Conservation (phyloP, 805 yeast species). For the Ogataea pini region DNA sequence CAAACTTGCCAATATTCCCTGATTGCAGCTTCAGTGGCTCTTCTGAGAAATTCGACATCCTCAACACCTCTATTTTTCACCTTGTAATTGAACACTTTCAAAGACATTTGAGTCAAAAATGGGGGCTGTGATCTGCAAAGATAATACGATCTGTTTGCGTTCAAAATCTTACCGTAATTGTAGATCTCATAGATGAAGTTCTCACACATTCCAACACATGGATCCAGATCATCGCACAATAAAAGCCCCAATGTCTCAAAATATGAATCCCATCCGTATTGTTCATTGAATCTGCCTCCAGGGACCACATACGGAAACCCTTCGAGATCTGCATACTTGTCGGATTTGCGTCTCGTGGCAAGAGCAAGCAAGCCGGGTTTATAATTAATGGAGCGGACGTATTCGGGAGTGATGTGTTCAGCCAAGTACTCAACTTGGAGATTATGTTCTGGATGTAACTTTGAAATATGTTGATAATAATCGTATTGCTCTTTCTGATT, state of each 20-base stretch:
- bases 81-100: slow-evolving; percentile 62
- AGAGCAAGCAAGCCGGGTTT: slow-evolving; percentile 86
- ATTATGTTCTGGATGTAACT: slow-evolving; percentile 52
- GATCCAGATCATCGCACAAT: slow-evolving; percentile 59
- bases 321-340: slow-evolving; percentile 36
- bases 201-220: slow-evolving; percentile 88
- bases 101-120: slow-evolving; percentile 89
- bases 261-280: slow-evolving; percentile 98
- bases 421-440: slow-evolving; percentile 82
- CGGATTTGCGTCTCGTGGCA: slow-evolving; percentile 54
- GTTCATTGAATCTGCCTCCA: slow-evolving; percentile 95
- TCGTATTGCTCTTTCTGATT: slow-evolving; percentile 70
- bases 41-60: slow-evolving; percentile 59
- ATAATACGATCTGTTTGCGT: slow-evolving; percentile 92
- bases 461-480: slow-evolving; percentile 58
- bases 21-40: slow-evolving; percentile 77
- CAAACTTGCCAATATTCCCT: slow-evolving; percentile 83
- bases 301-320: slow-evolving; percentile 93
- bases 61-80: slow-evolving; percentile 39
- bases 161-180: slow-evolving; percentile 88
- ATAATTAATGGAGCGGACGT: slow-evolving; percentile 70
- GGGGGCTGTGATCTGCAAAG: slow-evolving; percentile 96
- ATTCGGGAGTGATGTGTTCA: slow-evolving; percentile 69
- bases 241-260: slow-evolving; percentile 85
- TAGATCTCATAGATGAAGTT: slow-evolving; percentile 88